Evolutionary conservation across 2,329 filamentous ascomycete genomes (phyloP).

Genomic region (Nemania sp.): DNA sequence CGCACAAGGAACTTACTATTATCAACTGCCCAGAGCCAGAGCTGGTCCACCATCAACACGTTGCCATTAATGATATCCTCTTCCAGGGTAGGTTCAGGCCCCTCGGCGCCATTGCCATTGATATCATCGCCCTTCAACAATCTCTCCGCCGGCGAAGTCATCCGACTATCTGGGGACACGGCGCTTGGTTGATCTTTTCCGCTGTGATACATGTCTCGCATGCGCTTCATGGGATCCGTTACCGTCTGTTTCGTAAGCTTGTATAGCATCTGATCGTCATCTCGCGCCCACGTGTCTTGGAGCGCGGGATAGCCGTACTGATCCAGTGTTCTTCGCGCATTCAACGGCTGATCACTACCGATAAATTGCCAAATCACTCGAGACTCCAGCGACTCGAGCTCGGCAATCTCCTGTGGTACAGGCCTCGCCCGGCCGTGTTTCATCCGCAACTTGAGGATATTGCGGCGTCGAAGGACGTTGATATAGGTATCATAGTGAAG

Average conservation of each 20-base stretch:
- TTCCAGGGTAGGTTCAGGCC: conserved; percentile 43
- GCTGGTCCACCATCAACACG: conserved; percentile 68
- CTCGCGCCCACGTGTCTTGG: conserved; percentile 61
- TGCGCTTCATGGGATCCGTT: conserved; percentile 29
- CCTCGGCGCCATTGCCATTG: conserved; percentile 23
- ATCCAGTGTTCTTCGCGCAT: conserved; percentile 65
- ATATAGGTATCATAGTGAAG: conserved; percentile 69
- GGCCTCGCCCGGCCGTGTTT: conserved; percentile 60
- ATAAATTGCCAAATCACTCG: conserved; percentile 68
- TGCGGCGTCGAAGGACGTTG: conserved; percentile 59
- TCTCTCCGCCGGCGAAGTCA: conserved; percentile 28
- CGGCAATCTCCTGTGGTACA: conserved; percentile 57
- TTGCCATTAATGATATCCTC: conserved; percentile 56
- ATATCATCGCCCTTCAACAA: conserved; percentile 25
- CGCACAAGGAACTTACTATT: conserved; percentile 47
- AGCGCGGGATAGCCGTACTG: conserved; percentile 68
- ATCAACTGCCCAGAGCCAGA: conserved; percentile 66
- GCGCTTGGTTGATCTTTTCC: conserved; percentile 19
- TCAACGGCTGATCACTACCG: conserved; percentile 63
- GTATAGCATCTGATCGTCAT: conserved; percentile 71
- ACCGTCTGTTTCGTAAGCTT: conserved; percentile 61
- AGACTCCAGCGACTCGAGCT: conserved; percentile 59
- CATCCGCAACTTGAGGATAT: conserved; percentile 57
- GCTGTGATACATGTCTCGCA: conserved; percentile 35
- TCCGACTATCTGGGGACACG: conserved; percentile 31